Conservation (phyloP, 2,329 filamentous ascomycete genomes). For the Sporothrix protearum region DNA sequence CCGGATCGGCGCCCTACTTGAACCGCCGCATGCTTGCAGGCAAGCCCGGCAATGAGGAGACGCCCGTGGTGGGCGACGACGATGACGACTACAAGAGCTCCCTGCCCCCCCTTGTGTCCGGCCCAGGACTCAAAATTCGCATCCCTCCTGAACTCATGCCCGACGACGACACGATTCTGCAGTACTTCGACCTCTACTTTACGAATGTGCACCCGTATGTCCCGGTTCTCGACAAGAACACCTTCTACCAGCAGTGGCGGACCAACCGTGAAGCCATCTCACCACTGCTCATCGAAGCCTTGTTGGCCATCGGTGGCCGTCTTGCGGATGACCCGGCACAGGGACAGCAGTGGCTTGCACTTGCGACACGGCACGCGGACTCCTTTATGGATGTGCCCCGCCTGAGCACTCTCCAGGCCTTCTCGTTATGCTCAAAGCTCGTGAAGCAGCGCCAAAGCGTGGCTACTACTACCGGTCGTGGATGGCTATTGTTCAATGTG, state of each 20-base stretch:
- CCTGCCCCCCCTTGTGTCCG: constrained; percentile 64
- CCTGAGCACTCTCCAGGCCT: constrained; percentile 89
- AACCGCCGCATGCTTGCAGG: constrained; percentile 50
- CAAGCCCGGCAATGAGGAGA: constrained; percentile 45
- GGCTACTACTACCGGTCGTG: constrained; percentile 97
- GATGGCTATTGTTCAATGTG: constrained; percentile 90
- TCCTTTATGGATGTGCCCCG: constrained; percentile 91
- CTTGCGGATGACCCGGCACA: constrained; percentile 79
- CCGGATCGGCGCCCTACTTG: constrained; percentile 84
- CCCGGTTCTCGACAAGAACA: constrained; percentile 76
- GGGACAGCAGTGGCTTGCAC: constrained; percentile 87
- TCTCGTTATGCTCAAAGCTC: constrained; percentile 81
- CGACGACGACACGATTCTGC: constrained; percentile 71
- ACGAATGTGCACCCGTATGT: constrained; percentile 87
- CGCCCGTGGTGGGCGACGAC: constrained; percentile 64
- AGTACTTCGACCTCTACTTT: constrained; percentile 91
- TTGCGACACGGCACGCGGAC: constrained; percentile 89
- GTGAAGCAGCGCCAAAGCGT: constrained; percentile 85
- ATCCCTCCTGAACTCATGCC: constrained; percentile 95
- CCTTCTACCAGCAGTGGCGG: constrained; percentile 88
- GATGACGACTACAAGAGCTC: constrained; percentile 69
- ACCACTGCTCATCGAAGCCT: constrained; percentile 79
- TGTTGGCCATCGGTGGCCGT: constrained; percentile 84
- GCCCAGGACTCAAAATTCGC: constrained; percentile 72
- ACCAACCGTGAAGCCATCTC: constrained; percentile 79